phyloP scores from a whole-genome alignment of 768 basidiomycete species.

The Phlegmacium glaucopus region DNA sequence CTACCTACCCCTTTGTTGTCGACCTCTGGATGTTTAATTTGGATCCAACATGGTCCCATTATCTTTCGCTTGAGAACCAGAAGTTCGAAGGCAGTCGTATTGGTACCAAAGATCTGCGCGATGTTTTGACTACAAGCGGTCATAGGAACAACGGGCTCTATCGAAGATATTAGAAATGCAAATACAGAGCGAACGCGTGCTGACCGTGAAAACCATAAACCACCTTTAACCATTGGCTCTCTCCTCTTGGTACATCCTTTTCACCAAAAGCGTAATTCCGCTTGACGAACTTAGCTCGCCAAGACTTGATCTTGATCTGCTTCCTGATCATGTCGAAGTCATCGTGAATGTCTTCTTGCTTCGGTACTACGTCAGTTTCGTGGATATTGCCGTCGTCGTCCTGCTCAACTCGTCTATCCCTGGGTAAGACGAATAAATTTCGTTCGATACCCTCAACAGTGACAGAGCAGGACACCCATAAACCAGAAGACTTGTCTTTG shows the following conservation, averaged over 20 bases:
- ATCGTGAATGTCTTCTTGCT: conserved; percentile 62
- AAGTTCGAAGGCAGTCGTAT: conserved; percentile 88
- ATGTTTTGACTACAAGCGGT: conserved; percentile 82
- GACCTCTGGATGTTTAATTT: conserved; percentile 71
- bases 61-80: conserved; percentile 95
- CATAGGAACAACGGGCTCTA: conserved; percentile 73
- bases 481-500: conserved; percentile 64
- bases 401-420: conserved; percentile 53
- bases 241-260: conserved; percentile 72
- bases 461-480: conserved; percentile 84
- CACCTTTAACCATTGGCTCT: conserved; percentile 89
- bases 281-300: conserved; percentile 81
- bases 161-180: conserved; percentile 1
- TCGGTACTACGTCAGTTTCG: conserved; percentile 74
- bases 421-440: conserved; percentile 85
- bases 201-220: conserved; percentile 85
- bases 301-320: conserved; percentile 69
- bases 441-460: conserved; percentile 83
- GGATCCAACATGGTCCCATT: conserved; percentile 98
- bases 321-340: conserved; percentile 81
- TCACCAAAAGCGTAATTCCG: conserved; percentile 93
- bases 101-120: conserved; percentile 85
- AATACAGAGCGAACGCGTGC: conserved; percentile 16
- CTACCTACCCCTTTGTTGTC: conserved; percentile 74
- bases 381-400: conserved; percentile 54